Percentiles rank a stretch among this genome's conserved stretches.
These are phyloP conservation scores for Penicillium verrucosum DNA, from an alignment of 2,329 filamentous ascomycete genomes.

Conservation along the genomic window DNA sequence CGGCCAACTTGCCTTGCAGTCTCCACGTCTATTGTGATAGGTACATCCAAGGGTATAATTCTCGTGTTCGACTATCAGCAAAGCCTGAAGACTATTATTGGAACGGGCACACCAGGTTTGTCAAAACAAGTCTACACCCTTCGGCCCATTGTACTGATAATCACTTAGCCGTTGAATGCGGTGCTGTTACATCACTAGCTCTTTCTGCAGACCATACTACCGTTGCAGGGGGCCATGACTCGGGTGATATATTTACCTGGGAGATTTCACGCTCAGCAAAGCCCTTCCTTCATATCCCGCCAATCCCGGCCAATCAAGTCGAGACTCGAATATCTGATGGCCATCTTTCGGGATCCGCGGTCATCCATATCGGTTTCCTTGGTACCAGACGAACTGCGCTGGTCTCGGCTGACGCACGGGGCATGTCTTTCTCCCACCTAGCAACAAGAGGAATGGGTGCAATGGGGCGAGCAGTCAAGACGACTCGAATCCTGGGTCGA, in stretches of 20 bases:
- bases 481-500: constrained; percentile 82
- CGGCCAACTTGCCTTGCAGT: constrained; percentile 84
- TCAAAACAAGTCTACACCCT: not conserved
- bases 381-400: constrained; percentile 90
- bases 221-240: constrained; percentile 82
- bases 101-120: constrained; percentile 83
- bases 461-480: constrained; percentile 81
- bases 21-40: constrained; percentile 81
- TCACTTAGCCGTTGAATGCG: constrained; percentile 75
- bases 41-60: constrained; percentile 91
- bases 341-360: constrained; percentile 71
- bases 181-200: constrained; percentile 79
- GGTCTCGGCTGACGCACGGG: constrained; percentile 88
- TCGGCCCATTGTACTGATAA: constrained; percentile 5
- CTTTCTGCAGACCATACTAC: constrained; percentile 93
- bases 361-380: constrained; percentile 91
- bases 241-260: constrained; percentile 95
- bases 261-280: constrained; percentile 77
- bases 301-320: constrained; percentile 64
- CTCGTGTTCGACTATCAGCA: constrained; percentile 98
- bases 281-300: constrained; percentile 83
- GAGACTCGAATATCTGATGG: constrained; percentile 71
- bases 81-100: constrained; percentile 88
- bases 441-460: constrained; percentile 87
- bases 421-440: constrained; percentile 98